These are phyloP conservation scores for Coffea humblotiana DNA, from an alignment of 305 asterid species.

Conservation along the genomic window DNA sequence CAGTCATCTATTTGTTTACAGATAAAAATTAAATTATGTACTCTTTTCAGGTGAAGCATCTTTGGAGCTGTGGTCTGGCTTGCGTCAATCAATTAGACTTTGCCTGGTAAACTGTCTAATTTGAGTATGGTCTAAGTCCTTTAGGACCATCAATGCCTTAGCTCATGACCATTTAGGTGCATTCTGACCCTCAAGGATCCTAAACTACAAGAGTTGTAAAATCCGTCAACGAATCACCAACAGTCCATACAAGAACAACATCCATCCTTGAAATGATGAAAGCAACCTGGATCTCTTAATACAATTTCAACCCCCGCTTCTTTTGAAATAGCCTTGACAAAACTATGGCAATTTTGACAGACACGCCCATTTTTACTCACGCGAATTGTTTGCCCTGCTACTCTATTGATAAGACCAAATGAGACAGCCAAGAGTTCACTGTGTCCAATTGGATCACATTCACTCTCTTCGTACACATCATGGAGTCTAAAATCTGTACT, in stretches of 20 bases:
- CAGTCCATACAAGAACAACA: conserved; percentile 30
- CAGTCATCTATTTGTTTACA: too few species aligned
- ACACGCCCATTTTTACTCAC: conserved; percentile 26
- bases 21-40: too few species aligned
- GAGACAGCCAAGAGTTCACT: conserved; percentile 32
- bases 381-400: conserved; percentile 15
- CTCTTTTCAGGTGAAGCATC: too few species aligned
- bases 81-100: too few species aligned
- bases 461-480: conserved; percentile 32
- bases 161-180: too few species aligned
- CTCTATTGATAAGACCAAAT: conserved; percentile 29
- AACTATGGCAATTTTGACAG: conserved; percentile 27
- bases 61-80: too few species aligned
- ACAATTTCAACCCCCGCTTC: conserved; percentile 26
- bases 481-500: conserved; percentile 22
- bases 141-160: too few species aligned
- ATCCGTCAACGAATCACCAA: conserved; percentile 10
- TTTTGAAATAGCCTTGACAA: conserved; percentile 20
- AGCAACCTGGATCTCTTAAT: conserved; percentile 23
- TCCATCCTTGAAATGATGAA: conserved; percentile 37
- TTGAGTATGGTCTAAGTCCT: too few species aligned
- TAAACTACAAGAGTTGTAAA: too few species aligned
- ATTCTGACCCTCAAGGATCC: not conserved
- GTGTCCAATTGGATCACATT: conserved; percentile 25
- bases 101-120: too few species aligned